Evolutionary conservation across 345 rosid genomes (phyloP), one percentile per base, ranked within the genome.

Genomic region (Gossypium bickii): DNA sequence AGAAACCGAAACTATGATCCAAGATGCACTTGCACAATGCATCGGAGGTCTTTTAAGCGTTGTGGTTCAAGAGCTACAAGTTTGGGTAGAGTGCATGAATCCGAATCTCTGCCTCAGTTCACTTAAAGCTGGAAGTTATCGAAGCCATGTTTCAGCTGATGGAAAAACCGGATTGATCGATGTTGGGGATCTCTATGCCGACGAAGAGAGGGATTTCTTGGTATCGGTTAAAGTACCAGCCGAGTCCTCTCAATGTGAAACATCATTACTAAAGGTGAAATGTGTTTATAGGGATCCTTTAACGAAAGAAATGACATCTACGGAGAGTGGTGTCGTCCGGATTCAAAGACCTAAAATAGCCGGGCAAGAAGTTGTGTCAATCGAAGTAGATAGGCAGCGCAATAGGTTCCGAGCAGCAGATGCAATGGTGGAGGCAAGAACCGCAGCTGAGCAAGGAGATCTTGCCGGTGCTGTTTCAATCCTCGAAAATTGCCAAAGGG

Each of bases 21-120:
- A 95, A 74, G 98, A 96, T 77, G 98, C 99, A 67, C 93, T 93
- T 83, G 99, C 99, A 16, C 98, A 96, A 79, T 93, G 99, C 83
- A 93, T 96, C 52, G 99, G 99, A 13, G 99, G 99, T 17, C 90
- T 96, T 67, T 70, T 96, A 78, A 96, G 99, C 71, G 98, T 96
- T 61, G 97, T 93, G 38, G 97, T 85, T 63, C 98, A 93, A 79
- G 97, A 92, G 78, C 78, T 95, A 67, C 91, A 87, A 55, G 89
- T 96, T 66, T 86, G 73, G 60, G 77, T 93, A 9, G 93, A 88
- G 77, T 86, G 86, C 49, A 70, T 82, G 75, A 76, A 87, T 76
- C 85, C 88, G 6, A 77, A 78, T 72, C 72, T 91, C 75, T 79
- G 29, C 78, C 83, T 95, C 38, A 78, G 86, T 70, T 83, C 97